Evolutionary conservation across 208 protist species (phyloP).

Genomic region (Leishmania aethiopica): DNA sequence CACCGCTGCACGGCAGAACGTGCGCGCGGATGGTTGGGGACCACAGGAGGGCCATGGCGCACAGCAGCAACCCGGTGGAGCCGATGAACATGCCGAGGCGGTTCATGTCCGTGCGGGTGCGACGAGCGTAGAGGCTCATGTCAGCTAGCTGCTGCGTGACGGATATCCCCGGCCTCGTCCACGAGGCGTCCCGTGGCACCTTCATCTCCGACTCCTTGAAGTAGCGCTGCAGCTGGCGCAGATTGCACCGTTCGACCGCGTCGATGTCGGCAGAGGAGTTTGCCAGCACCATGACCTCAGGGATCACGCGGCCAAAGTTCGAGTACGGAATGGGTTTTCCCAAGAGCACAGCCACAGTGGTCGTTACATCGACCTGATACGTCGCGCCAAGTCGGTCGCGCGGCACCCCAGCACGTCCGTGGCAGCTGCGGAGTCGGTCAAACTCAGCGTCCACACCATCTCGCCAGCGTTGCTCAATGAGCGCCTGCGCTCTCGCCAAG

Average conservation of each 20-base stretch:
- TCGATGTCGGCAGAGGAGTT: conserved; percentile 43
- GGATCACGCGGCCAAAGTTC: conserved; percentile 94
- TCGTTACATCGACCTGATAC: conserved; percentile 95
- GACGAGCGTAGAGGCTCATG: conserved; percentile 56
- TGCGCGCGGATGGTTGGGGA: conserved; percentile 29
- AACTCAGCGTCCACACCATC: conserved; percentile 44
- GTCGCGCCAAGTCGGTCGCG: conserved; percentile 54
- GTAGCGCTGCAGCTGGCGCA: conserved; percentile 51
- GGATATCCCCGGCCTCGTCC: conserved; percentile 3
- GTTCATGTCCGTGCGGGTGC: conserved; percentile 55
- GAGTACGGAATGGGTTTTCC: conserved; percentile 95
- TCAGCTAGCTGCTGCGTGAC: conserved; percentile 35
- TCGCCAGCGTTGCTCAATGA: conserved; percentile 39
- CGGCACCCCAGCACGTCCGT: conserved; percentile 30
- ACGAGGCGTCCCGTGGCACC: conserved; percentile 24
- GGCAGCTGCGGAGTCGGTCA: conserved; percentile 39
- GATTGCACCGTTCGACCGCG: conserved; percentile 55
- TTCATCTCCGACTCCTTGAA: conserved; percentile 35
- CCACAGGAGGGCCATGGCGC: conserved; percentile 46
- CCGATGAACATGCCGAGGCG: conserved; percentile 52
- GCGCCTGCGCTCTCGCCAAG: neutral
- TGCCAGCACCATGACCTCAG: conserved; percentile 68
- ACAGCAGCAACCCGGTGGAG: conserved; percentile 40
- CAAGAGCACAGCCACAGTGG: conserved; percentile 91
- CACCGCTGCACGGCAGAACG: conserved; percentile 13